Evolutionary conservation across 805 yeast species (phyloP).

Genomic region (Kregervanrija delftensis): DNA sequence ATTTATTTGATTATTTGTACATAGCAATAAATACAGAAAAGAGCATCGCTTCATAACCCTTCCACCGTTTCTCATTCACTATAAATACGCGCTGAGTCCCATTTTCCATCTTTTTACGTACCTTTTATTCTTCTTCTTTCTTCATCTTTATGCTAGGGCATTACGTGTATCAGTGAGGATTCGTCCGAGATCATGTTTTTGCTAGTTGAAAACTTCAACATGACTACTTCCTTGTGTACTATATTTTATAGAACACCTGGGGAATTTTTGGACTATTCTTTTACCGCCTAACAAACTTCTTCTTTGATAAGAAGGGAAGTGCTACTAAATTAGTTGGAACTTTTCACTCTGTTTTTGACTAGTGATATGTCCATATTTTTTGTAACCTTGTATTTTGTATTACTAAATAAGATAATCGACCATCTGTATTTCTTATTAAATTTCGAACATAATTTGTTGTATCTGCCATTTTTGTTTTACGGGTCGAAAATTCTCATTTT

Average conservation of each 20-base stretch:
- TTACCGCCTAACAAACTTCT: not conserved
- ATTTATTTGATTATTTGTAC: not conserved
- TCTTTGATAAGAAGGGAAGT: not conserved
- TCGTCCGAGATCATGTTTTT: conserved; percentile 99
- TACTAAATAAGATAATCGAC: too few species aligned
- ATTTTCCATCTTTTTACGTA: not conserved
- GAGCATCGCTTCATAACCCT: too few species aligned
- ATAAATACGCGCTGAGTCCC: too few species aligned
- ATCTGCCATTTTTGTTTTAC: not conserved
- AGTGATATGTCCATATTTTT: not conserved
- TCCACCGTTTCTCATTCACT: too few species aligned
- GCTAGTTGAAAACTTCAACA: conserved; percentile 99
- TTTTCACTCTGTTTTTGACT: not conserved
- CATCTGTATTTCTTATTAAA: not conserved
- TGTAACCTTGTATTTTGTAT: not conserved
- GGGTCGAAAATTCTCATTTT: too few species aligned
- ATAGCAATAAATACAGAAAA: not conserved
- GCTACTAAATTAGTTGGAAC: not conserved
- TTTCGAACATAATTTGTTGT: not conserved
- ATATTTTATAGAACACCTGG: conserved; percentile 32
- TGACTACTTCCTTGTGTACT: conserved; percentile 62
- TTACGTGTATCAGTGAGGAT: conserved; percentile 99
- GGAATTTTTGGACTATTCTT: conserved; percentile 66
- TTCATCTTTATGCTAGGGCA: conserved; percentile 99
- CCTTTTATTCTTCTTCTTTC: conserved; percentile 18